Conservation (phyloP, 345 rosid species). For the Hibiscus syriacus region DNA sequence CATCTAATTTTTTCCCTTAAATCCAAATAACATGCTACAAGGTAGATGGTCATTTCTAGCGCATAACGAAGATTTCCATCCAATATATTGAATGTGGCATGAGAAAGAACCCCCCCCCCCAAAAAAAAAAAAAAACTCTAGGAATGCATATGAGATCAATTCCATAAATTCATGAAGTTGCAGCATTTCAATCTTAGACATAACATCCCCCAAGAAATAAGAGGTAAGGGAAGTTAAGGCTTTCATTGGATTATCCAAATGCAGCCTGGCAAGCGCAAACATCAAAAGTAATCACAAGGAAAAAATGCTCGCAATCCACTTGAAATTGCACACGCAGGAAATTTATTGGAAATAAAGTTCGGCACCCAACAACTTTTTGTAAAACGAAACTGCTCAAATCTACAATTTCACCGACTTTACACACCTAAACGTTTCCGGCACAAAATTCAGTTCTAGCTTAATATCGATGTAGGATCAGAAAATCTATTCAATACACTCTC, state of each 20-base stretch:
- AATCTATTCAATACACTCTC: background rate
- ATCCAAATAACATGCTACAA: background rate
- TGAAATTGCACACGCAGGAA: background rate
- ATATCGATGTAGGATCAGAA: background rate
- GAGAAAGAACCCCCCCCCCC: too few species aligned
- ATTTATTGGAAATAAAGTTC: background rate
- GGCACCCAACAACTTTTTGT: background rate
- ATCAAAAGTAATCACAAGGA: background rate
- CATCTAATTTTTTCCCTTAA: background rate
- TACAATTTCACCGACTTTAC: background rate
- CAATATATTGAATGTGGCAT: background rate
- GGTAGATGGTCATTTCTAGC: too few species aligned
- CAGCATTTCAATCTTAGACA: too few species aligned
- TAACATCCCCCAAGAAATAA: background rate
- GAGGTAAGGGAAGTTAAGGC: background rate
- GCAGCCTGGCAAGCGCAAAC: background rate
- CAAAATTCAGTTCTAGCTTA: background rate
- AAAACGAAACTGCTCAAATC: background rate
- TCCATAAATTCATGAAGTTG: too few species aligned
- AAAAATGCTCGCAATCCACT: background rate
- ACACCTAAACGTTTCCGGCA: background rate
- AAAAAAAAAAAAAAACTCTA: too few species aligned
- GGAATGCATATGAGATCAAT: too few species aligned
- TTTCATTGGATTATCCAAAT: background rate
- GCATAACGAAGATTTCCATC: background rate